Evolutionary conservation across 176 grass and related monocot genomes (phyloP), one percentile per base, ranked within the genome.

Genomic region (Olyra latifolia): DNA sequence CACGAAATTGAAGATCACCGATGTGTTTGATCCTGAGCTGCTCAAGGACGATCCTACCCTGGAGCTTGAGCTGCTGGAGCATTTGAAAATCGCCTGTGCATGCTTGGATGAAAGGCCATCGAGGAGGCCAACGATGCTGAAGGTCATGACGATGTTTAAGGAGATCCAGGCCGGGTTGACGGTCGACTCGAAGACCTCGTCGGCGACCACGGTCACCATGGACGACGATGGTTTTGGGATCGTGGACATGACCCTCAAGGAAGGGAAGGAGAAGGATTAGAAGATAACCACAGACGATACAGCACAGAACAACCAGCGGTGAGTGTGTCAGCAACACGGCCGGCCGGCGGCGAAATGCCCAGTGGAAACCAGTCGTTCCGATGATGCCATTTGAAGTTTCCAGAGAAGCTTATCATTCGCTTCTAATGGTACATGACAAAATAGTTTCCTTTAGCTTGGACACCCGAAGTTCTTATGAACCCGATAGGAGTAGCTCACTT

Each of bases 141-240:
- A 90, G 86, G 92, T 99, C 9, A 95, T 99, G 93, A 45, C 88
- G 48, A 99, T 99, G 96, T 99, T 99, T 82, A 95, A 99, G 88
- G 92, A 95, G 79, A 95, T 95, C 66, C 96, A 99, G 74, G 88
- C 87, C 0, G 93, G 93, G 16, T 93, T 90, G 9, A 86, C 76
- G 3, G 88, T 89, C 8, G 96, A 99, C 64, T 93, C 95, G 0
- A 91, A 86, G 71, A 80, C 75, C 9, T 71, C 88, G 0, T 85
- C 87, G 6, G 67, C 65, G 5, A 54, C 82, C n/a, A 66, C 78
- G 1, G 77, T 64, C 1, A 78, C 79, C 2, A 75, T 80, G 13
- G 84, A 91, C 50, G 88, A 87, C 4, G 78, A 64, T 7, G 83
- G 84, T 38, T 95, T 91, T 27, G 82, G 63, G n/a, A 75, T 81